phyloP scores from a whole-genome alignment of 2,329 filamentous ascomycete species.

The Leptographium procerum region DNA sequence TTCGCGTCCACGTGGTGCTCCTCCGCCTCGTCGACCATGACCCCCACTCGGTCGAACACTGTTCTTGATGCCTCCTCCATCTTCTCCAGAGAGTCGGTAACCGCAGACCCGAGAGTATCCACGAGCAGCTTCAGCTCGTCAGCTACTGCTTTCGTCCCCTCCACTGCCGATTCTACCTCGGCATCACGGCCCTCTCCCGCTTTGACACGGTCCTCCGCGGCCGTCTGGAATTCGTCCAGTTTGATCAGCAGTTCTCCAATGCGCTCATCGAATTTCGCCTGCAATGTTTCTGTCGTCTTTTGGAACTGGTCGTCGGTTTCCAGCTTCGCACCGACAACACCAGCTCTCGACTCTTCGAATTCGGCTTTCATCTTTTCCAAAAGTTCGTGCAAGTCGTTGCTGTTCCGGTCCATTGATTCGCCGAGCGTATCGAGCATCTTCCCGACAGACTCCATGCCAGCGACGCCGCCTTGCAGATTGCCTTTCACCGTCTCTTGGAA shows the following conservation, averaged over 20 bases:
- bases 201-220: conserved; percentile 62
- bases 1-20: conserved; percentile 64
- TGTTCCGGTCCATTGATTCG: conserved; percentile 48
- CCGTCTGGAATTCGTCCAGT: conserved; percentile 73
- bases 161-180: conserved; percentile 61
- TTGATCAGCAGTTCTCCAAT: conserved; percentile 71
- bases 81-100: conserved; percentile 76
- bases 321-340: conserved; percentile 70
- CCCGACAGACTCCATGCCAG: conserved; percentile 61
- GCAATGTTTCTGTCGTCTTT: conserved; percentile 40
- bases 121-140: conserved; percentile 82
- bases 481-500: conserved; percentile 65
- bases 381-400: conserved; percentile 58
- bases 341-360: conserved; percentile 74
- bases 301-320: conserved; percentile 71
- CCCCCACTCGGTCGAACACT: conserved; percentile 72
- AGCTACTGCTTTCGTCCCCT: conserved; percentile 64
- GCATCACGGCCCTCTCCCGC: conserved; percentile 62
- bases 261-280: conserved; percentile 49
- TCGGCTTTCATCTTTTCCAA: conserved; percentile 68
- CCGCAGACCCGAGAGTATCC: conserved; percentile 69
- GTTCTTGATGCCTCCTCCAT: conserved; percentile 80
- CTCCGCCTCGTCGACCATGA: conserved; percentile 64
- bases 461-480: conserved; percentile 65
- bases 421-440: conserved; percentile 57